Evolutionary conservation across 148 eudicot species (phyloP).

Genomic region (Rhododendron vialii): DNA sequence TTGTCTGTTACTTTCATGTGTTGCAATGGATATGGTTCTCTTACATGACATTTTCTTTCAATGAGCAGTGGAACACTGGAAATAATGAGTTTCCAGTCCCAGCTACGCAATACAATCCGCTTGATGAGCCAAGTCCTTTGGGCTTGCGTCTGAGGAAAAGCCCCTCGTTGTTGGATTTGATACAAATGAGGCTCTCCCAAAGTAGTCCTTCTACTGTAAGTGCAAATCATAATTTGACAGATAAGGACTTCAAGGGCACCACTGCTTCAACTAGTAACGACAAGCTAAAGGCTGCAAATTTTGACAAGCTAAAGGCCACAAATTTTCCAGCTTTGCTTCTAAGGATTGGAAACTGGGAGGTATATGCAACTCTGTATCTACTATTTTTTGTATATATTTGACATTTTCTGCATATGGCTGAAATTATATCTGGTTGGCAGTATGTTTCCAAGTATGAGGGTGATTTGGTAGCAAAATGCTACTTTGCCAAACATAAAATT

Average conservation of each 20-base stretch:
- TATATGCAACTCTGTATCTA: slow-evolving; percentile 17
- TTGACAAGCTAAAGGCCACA: slow-evolving; percentile 86
- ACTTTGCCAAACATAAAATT: slow-evolving; percentile 91
- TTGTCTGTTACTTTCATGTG: not conserved
- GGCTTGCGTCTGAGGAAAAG: slow-evolving; percentile 71
- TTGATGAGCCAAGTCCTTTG: slow-evolving; percentile 74
- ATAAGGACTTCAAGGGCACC: slow-evolving; percentile 31
- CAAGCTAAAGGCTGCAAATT: slow-evolving; percentile 80
- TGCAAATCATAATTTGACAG: slow-evolving; percentile 16
- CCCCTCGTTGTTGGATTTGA: slow-evolving; percentile 65
- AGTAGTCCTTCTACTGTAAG: slow-evolving; percentile 23
- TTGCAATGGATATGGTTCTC: not conserved
- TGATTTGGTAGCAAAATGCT: slow-evolving; percentile 95
- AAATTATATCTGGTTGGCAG: slow-evolving; percentile 40
- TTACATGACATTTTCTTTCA: not conserved
- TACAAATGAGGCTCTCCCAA: slow-evolving; percentile 59
- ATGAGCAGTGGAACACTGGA: slow-evolving; percentile 27
- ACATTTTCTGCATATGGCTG: slow-evolving; percentile 6
- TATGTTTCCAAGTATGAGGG: slow-evolving; percentile 73
- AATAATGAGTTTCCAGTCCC: slow-evolving; percentile 29
- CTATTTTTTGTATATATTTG: not conserved
- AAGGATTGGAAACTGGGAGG: slow-evolving; percentile 90
- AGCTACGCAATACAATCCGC: slow-evolving; percentile 51
- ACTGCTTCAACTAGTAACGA: slow-evolving; percentile 36
- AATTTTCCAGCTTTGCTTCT: slow-evolving; percentile 70